Evolutionary conservation across 352 stramenopile species (phyloP).

Genomic region (Phytopythium montanum): DNA sequence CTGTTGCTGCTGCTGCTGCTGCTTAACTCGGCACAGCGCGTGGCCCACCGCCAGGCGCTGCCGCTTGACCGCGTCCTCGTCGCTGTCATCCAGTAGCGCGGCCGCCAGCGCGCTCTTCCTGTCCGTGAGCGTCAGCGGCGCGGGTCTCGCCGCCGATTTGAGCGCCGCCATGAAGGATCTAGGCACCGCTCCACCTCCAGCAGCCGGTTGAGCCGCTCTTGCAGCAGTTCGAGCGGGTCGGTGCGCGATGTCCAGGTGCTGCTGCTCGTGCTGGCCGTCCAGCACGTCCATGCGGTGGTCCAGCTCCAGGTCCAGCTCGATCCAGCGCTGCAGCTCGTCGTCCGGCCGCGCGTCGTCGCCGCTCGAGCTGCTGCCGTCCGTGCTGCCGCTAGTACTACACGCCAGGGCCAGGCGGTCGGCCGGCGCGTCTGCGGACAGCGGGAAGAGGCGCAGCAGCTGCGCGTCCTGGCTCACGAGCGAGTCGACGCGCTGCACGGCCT

Average conservation of each 20-base stretch:
- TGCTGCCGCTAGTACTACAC: constrained; percentile 6
- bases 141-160: constrained; percentile 9
- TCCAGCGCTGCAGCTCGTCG: constrained; percentile 59
- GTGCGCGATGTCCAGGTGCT: constrained; percentile 17
- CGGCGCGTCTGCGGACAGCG: constrained; percentile 23
- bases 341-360: constrained; percentile 36
- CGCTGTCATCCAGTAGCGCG: constrained; percentile 41
- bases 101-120: constrained; percentile 45
- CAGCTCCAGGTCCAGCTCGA: constrained; percentile 58
- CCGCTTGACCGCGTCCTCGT: constrained; percentile 12
- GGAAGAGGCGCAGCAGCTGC: constrained; percentile 50
- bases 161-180: constrained; percentile 13
- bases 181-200: constrained; percentile 3
- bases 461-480: constrained; percentile 60
- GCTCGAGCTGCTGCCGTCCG: constrained; percentile 1
- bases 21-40: constrained; percentile 21
- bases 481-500: constrained; percentile 62
- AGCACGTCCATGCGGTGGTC: constrained; percentile 58
- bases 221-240: background rate
- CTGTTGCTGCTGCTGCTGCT: background rate
- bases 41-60: constrained; percentile 14
- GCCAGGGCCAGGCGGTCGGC: background rate
- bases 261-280: constrained; percentile 33
- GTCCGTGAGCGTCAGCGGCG: constrained; percentile 21
- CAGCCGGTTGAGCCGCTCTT: background rate